Conservation (phyloP, 306 rosid genomes). For the Macrotyloma uniflorum region DNA sequence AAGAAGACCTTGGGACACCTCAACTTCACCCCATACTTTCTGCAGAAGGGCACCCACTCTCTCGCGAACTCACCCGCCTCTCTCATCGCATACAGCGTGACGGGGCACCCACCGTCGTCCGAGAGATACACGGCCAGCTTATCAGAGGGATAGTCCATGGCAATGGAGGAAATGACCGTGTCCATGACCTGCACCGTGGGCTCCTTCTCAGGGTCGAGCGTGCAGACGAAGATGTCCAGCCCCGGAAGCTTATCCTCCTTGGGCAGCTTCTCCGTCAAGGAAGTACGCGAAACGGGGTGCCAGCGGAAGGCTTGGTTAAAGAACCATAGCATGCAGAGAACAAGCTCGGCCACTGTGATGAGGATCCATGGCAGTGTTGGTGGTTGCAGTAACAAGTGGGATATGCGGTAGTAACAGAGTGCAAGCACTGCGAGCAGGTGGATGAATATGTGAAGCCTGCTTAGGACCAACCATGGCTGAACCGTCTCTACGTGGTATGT, state of each 20-base stretch:
- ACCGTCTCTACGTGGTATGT: constrained; percentile 39
- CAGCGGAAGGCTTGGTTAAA: constrained; percentile 44
- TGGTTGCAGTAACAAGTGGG: neutral
- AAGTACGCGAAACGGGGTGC: constrained; percentile 38
- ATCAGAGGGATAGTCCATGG: constrained; percentile 48
- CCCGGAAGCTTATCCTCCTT: constrained; percentile 37
- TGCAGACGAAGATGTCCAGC: constrained; percentile 54
- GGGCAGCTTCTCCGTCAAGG: constrained; percentile 20
- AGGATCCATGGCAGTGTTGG: constrained; percentile 30
- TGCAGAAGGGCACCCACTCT: constrained; percentile 54
- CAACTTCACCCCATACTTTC: constrained; percentile 39
- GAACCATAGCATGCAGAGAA: constrained; percentile 34
- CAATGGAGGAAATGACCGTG: constrained; percentile 45
- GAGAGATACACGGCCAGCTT: constrained; percentile 56
- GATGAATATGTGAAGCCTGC: constrained; percentile 21
- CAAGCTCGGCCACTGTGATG: constrained; percentile 18
- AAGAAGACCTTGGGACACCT: constrained; percentile 52
- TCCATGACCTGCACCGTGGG: constrained; percentile 51
- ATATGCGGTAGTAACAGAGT: constrained; percentile 39
- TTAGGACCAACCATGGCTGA: constrained; percentile 32
- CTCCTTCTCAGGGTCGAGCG: constrained; percentile 49
- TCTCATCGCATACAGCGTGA: constrained; percentile 31
- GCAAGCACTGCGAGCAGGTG: constrained; percentile 9
- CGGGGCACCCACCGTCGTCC: constrained; percentile 44
- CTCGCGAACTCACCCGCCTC: constrained; percentile 49